Conservation (phyloP, 805 yeast genomes). For the Suhomyces faveliae region DNA sequence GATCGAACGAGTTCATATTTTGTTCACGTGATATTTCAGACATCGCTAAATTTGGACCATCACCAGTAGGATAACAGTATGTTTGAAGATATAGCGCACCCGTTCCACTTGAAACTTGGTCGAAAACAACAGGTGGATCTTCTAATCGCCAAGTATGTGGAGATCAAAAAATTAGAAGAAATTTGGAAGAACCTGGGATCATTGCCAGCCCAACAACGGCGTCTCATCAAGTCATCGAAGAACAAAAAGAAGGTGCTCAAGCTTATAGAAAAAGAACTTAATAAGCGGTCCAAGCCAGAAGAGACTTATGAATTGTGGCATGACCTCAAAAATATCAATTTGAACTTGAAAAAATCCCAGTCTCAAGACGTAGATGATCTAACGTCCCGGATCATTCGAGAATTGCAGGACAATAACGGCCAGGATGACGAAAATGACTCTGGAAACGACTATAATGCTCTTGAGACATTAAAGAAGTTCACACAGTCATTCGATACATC, state of each 20-base stretch:
- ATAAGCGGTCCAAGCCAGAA: conserved; percentile 25
- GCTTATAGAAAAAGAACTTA: conserved; percentile 24
- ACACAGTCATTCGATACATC: conserved; percentile 19
- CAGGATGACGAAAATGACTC: conserved; percentile 6
- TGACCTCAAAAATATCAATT: conserved; percentile 15
- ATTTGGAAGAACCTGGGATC: conserved; percentile 5
- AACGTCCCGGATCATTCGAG: conserved; percentile 1
- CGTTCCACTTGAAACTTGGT: not conserved
- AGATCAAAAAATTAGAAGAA: conserved; percentile 16
- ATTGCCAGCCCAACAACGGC: conserved; percentile 6
- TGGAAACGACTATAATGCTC: not conserved
- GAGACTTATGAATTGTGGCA: conserved; percentile 38
- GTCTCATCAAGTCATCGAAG: conserved; percentile 9
- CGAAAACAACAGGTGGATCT: conserved; percentile 5
- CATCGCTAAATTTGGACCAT: not conserved
- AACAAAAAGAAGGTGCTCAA: conserved; percentile 17
- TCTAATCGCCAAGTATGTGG: conserved; percentile 16
- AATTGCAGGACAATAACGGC: not conserved
- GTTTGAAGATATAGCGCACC: conserved; percentile 9
- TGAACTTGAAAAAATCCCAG: conserved; percentile 7
- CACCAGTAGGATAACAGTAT: not conserved
- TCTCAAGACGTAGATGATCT: conserved; percentile 9
- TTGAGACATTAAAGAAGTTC: conserved; percentile 3
- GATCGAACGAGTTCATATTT: too few species aligned
- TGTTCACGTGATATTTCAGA: not conserved